Evolutionary conservation across 495 filamentous ascomycete species (phyloP).

Genomic region (Sporormia fimetaria): DNA sequence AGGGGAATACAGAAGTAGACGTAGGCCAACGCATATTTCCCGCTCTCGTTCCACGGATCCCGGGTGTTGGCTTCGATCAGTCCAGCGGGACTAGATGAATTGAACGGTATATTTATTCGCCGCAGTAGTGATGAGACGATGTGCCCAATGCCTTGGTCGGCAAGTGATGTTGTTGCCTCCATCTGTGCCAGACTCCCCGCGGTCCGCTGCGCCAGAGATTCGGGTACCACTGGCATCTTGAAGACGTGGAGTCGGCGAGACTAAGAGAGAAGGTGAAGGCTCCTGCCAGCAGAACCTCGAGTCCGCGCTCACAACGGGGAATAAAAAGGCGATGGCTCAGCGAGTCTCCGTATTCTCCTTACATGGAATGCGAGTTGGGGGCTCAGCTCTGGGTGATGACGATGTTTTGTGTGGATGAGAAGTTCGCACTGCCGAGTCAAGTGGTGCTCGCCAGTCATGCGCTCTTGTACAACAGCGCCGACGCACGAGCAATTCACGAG

Average conservation of each 20-base stretch:
- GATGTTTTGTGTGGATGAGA: constrained; percentile 19
- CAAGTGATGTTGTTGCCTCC: constrained; percentile 17
- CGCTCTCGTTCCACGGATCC: constrained; percentile 70
- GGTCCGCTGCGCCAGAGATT: constrained; percentile 25
- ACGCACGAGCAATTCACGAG: no score
- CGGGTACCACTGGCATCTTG: constrained; percentile 29
- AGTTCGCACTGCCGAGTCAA: constrained; percentile 13
- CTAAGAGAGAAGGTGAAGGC: constrained; percentile 6
- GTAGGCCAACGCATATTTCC: constrained; percentile 80
- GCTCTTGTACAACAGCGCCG: no score
- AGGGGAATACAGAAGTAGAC: constrained; percentile 73
- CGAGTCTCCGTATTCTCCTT: constrained; percentile 5
- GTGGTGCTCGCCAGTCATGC: constrained; percentile 2
- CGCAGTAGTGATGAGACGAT: constrained; percentile 43
- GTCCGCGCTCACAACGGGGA: not conserved
- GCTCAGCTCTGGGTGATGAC: constrained; percentile 6
- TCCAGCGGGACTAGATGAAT: constrained; percentile 57
- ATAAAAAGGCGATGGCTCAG: constrained; percentile 3
- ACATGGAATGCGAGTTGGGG: constrained; percentile 14
- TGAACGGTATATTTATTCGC: constrained; percentile 60
- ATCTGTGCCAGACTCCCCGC: constrained; percentile 24
- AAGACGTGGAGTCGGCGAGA: constrained; percentile 5
- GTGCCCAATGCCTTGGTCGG: constrained; percentile 23
- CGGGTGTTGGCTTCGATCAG: constrained; percentile 60
- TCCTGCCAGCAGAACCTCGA: constrained; percentile 27